These are phyloP conservation scores for Bolboschoenoplectus hybrid DNA, from an alignment of 202 grass and related monocot species.

Conservation along the genomic window DNA sequence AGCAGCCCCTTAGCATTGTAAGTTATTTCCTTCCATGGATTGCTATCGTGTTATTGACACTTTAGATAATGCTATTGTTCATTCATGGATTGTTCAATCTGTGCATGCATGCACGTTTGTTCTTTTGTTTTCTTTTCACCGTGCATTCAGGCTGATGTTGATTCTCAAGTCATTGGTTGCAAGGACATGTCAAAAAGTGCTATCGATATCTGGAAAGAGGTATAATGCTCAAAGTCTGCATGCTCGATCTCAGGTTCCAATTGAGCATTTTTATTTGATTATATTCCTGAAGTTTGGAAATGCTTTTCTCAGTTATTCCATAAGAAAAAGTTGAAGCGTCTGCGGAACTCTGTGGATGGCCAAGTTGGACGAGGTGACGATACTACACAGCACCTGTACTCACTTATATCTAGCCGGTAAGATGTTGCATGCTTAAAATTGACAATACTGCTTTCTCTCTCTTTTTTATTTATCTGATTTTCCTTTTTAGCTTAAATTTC, in stretches of 20 bases:
- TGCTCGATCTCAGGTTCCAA: constrained; percentile 55
- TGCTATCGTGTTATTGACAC: not conserved
- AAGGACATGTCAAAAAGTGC: constrained; percentile 94
- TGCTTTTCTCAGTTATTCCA: constrained; percentile 69
- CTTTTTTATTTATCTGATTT: constrained; percentile 24
- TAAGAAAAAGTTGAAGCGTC: constrained; percentile 68
- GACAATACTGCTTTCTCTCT: not conserved
- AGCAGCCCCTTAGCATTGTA: constrained; percentile 72
- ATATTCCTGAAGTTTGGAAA: not conserved
- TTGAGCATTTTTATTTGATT: not conserved
- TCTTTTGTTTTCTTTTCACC: constrained; percentile 41
- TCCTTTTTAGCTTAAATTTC: constrained; percentile 40
- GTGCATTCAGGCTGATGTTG: constrained; percentile 65
- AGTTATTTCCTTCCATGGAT: constrained; percentile 40
- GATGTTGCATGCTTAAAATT: constrained; percentile 37
- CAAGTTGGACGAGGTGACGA: constrained; percentile 37
- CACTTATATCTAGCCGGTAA: constrained; percentile 89
- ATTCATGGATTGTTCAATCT: constrained; percentile 37
- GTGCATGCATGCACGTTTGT: not conserved
- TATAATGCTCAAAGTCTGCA: constrained; percentile 25
- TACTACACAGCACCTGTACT: constrained; percentile 59
- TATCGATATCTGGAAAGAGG: constrained; percentile 92
- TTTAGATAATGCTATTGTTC: constrained; percentile 19
- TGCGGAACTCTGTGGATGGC: constrained; percentile 51
- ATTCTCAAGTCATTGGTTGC: constrained; percentile 84